Percentiles rank a stretch among this genome's conserved stretches.
Conservation (phyloP, 2,329 filamentous ascomycete species). For the Pyricularia pennisetigena region DNA sequence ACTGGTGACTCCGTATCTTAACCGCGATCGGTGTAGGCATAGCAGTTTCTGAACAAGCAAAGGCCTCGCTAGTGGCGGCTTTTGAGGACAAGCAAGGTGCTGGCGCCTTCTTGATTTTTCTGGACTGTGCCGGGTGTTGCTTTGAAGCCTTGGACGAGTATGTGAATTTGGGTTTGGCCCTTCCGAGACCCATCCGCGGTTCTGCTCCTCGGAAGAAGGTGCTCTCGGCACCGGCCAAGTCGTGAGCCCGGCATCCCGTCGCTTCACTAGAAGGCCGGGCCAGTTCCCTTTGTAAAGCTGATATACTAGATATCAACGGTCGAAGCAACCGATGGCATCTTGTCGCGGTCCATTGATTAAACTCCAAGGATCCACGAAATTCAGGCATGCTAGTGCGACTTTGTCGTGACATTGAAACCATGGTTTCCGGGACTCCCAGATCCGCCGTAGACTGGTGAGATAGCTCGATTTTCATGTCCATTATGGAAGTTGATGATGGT, state of each 20-base stretch:
- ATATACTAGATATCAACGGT: constrained; percentile 32
- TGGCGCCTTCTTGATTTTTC: neutral
- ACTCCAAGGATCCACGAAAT: neutral
- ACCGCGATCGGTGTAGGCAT: constrained; percentile 22
- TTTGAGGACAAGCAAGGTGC: constrained; percentile 5
- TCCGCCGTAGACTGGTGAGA: neutral
- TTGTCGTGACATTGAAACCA: too few relatives aligned
- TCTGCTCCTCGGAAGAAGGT: neutral
- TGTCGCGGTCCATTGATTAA: constrained; percentile 33
- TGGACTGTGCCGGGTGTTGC: neutral
- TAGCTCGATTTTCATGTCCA: neutral
- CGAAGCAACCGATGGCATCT: constrained; percentile 36
- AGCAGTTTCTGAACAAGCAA: constrained; percentile 13
- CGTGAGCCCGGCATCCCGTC: neutral
- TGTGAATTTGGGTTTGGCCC: constrained; percentile 8
- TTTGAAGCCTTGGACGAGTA: constrained; percentile 12
- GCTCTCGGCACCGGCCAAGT: neutral
- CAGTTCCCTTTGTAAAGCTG: constrained; percentile 25
- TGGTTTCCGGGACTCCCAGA: neutral
- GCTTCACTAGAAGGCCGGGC: constrained; percentile 3
- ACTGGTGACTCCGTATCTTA: constrained; percentile 17
- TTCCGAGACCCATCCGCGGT: neutral
- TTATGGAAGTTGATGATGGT: neutral
- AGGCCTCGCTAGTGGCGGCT: constrained; percentile 6
- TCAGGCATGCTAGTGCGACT: neutral